Evolutionary conservation across 2,329 filamentous ascomycete species (phyloP).

Genomic region (Mycosphaerella sp.): DNA sequence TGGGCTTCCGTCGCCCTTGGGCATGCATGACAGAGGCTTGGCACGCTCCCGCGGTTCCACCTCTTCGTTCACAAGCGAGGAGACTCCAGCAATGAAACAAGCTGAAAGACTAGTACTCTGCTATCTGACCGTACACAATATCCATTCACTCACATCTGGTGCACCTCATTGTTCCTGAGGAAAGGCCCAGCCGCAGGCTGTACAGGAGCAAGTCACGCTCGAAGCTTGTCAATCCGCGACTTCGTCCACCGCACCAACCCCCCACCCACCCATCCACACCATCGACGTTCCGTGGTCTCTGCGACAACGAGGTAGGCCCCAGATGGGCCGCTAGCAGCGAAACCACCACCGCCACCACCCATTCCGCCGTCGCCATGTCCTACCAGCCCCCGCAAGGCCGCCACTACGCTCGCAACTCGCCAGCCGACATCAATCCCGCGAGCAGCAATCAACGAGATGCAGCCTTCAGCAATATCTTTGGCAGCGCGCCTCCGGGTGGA

Average conservation of each 20-base stretch:
- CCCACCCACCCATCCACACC: not conserved
- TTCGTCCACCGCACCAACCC: not conserved
- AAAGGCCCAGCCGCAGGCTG: not conserved
- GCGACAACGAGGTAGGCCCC: constrained; percentile 8
- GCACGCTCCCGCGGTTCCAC: not conserved
- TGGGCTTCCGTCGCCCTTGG: too few species aligned
- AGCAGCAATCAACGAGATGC: constrained; percentile 59
- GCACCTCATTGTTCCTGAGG: not conserved
- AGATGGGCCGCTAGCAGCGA: constrained; percentile 21
- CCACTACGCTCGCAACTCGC: constrained; percentile 7
- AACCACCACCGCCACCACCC: not conserved
- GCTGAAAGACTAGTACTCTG: not conserved
- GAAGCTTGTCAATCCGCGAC: not conserved
- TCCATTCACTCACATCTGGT: not conserved
- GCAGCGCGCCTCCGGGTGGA: constrained; percentile 73
- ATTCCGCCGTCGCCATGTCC: constrained; percentile 44
- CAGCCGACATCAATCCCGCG: constrained; percentile 10
- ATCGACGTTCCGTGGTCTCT: not conserved
- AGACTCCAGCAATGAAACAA: not conserved
- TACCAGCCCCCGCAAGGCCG: constrained; percentile 54
- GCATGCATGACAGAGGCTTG: too few species aligned
- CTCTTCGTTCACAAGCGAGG: not conserved
- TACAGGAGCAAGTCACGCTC: not conserved
- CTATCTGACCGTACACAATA: not conserved
- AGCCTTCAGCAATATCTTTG: constrained; percentile 94